phyloP scores from a whole-genome alignment of 176 grass and related monocot genomes.

The Oryza nivara region DNA sequence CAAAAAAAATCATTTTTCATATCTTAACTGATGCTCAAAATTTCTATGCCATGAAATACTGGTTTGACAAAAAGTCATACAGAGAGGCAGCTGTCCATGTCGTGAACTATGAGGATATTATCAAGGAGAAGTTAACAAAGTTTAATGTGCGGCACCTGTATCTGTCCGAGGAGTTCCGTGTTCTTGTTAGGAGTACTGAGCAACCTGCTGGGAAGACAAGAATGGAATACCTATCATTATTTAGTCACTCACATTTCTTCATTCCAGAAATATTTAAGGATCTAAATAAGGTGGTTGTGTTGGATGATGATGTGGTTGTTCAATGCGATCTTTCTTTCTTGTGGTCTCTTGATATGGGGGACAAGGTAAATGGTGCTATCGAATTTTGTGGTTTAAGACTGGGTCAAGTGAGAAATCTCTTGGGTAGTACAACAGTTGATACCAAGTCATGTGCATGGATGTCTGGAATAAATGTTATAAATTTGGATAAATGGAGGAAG shows the following conservation, averaged over 20 bases:
- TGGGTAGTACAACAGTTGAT: slow-evolving; percentile 72
- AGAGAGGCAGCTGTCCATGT: slow-evolving; percentile 58
- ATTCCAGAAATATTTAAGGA: slow-evolving; percentile 94
- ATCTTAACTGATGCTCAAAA: slow-evolving; percentile 82
- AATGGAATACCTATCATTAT: slow-evolving; percentile 77
- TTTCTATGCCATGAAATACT: slow-evolving; percentile 87
- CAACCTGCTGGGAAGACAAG: slow-evolving; percentile 61
- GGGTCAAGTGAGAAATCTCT: slow-evolving; percentile 63
- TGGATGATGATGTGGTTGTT: slow-evolving; percentile 95
- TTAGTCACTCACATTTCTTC: slow-evolving; percentile 91
- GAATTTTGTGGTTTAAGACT: slow-evolving; percentile 74
- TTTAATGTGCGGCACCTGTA: slow-evolving; percentile 48
- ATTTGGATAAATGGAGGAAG: slow-evolving; percentile 93
- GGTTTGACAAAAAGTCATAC: slow-evolving; percentile 80
- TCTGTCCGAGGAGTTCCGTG: slow-evolving; percentile 86
- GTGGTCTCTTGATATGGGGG: slow-evolving; percentile 86
- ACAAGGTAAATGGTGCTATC: slow-evolving; percentile 88
- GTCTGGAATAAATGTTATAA: slow-evolving; percentile 88
- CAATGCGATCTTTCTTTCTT: slow-evolving; percentile 82
- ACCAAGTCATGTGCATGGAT: slow-evolving; percentile 90
- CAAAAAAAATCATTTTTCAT: slow-evolving; percentile 80
- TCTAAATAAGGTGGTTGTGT: slow-evolving; percentile 76
- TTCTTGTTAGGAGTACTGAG: slow-evolving; percentile 67
- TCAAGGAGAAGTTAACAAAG: slow-evolving; percentile 49
- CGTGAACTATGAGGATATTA: slow-evolving; percentile 73